phyloP scores from a whole-genome alignment of 441 rosid genomes.

The Rhodomyrtus psidioides region DNA sequence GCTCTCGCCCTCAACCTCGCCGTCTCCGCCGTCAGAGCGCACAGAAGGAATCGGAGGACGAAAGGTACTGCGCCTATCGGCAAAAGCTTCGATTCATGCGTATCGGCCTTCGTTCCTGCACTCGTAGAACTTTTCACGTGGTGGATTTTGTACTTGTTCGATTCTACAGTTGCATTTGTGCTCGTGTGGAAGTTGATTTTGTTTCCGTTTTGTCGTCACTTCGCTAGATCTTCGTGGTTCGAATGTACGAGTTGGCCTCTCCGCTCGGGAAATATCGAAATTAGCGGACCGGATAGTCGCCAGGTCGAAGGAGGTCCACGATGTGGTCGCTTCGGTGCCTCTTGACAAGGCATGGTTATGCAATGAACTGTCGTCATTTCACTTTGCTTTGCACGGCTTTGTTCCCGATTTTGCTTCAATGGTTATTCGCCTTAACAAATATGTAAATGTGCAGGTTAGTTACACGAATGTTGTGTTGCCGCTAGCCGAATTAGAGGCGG shows the following conservation, averaged over 20 bases:
- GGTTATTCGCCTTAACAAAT: not conserved
- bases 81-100: not conserved
- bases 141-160: not conserved
- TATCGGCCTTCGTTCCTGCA: not conserved
- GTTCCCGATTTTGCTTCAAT: not conserved
- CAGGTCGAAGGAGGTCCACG: constrained; percentile 65
- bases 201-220: not conserved
- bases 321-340: constrained; percentile 66
- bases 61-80: constrained; percentile 25
- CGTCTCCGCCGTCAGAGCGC: constrained; percentile 52
- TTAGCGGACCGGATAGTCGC: constrained; percentile 55
- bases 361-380: not conserved
- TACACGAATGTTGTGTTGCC: constrained; percentile 43
- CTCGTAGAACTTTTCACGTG: not conserved
- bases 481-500: constrained; percentile 44
- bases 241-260: constrained; percentile 45
- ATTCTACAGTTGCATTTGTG: not conserved
- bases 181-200: not conserved
- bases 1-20: constrained; percentile 59
- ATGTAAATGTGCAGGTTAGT: constrained; percentile 43
- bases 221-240: constrained; percentile 72
- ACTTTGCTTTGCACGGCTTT: not conserved
- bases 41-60: constrained; percentile 38
- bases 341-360: constrained; percentile 49
- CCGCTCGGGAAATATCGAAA: constrained; percentile 62